Base-by-base conservation (phyloP, 352 stramenopile species). In the Phytophthora idaei region DNA sequence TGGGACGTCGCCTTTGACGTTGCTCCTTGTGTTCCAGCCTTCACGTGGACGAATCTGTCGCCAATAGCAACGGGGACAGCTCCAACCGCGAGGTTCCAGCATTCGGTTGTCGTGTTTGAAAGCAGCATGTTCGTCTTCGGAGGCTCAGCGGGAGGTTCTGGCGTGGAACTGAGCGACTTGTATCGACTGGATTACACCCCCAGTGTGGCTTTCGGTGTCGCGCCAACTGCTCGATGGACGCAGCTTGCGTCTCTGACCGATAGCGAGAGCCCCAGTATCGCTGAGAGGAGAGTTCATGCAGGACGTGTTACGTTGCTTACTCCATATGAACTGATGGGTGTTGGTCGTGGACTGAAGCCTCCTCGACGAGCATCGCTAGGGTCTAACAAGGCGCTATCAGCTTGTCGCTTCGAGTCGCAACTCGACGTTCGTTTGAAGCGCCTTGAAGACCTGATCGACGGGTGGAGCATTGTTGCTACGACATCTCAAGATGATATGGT, bases 81-180 rank as follows among this genome's bases (percentile, higher is more conserved):
- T 11, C 85, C 85, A 21, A 70, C 69, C 2, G 51, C 81, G 29
- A 76, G 85, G 7, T 92, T 82, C 15, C 73, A 88, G 28, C 85
- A 94, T 69, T 74, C 83, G 1, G 76, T 76, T 29, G 64, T 94
- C 54, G 79, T 85, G 25, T 79, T 76, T 49, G 61, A 81, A 25
- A 86, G 44, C 60, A 85, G 73, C 28, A 83, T 94, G 77, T 94
- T 94, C 57, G 64, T 92, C n/a, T 89, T 74, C 27, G 85, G 83
- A 21, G 85, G 85, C 11, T 58, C 64, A 42, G 81, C 56, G 27
- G 74, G 67, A 5, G 39, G n/a, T 1, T 74, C 72, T n/a, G 63
- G 71, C 0, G 52, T 69, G 39, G 64, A 74, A 10, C 41, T 89
- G 21, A 73, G 65, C 5, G 85, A 93, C 61, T 53, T 93, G 5